Percentiles rank a stretch among this genome's conserved stretches.
Conservation (phyloP, 208 protist species). For the Histomonas meleagridis region DNA sequence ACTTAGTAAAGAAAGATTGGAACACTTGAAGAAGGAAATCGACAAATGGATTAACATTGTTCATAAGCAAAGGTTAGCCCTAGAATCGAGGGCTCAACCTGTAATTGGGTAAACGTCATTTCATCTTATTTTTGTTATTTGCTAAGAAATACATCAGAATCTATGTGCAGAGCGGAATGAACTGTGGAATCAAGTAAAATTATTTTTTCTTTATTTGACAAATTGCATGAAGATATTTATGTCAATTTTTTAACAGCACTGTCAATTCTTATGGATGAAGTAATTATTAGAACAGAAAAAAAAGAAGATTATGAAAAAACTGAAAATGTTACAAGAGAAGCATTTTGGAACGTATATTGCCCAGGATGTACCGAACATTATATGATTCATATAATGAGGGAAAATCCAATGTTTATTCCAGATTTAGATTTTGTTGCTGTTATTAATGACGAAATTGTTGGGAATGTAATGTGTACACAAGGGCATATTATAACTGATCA, state of each 20-base stretch:
- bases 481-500: not conserved
- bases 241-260: too few relatives aligned
- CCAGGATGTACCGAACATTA: not conserved
- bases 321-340: not conserved
- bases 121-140: too few relatives aligned
- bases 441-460: not conserved
- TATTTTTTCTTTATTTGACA: too few relatives aligned
- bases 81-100: not conserved
- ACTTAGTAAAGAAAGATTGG: not conserved
- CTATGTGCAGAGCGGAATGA: too few relatives aligned
- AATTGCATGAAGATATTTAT: too few relatives aligned
- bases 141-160: too few relatives aligned
- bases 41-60: not conserved
- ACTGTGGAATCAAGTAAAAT: too few relatives aligned
- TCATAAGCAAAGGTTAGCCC: not conserved
- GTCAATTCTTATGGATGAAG: too few relatives aligned
- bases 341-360: not conserved
- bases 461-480: not conserved
- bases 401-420: not conserved
- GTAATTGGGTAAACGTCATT: constrained; percentile 13
- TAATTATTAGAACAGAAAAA: too few relatives aligned
- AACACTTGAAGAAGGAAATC: not conserved
- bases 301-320: not conserved
- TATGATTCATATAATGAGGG: not conserved
- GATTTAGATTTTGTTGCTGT: not conserved